phyloP scores from a whole-genome alignment of 176 grass and related monocot genomes.

The Triticum timopheevii region DNA sequence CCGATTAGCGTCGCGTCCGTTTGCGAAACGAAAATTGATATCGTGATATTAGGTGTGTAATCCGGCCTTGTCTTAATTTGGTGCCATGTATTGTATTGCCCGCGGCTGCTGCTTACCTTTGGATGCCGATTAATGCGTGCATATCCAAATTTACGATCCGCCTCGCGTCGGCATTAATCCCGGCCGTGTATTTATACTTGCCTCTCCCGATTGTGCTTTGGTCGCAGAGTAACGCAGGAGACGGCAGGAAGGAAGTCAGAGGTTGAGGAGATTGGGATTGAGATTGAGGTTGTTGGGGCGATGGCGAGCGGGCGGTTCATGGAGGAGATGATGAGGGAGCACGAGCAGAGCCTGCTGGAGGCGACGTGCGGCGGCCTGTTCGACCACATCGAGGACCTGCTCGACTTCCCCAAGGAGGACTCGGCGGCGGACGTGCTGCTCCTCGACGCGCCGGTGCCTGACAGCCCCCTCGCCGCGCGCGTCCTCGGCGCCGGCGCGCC shows the following conservation, averaged over 20 bases:
- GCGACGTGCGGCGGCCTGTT: conserved; percentile 66
- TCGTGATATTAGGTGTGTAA: background rate
- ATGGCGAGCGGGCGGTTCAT: conserved; percentile 47
- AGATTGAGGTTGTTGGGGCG: background rate
- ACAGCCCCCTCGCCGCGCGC: conserved; percentile 44
- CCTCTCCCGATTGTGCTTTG: background rate
- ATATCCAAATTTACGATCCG: background rate
- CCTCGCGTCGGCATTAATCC: background rate
- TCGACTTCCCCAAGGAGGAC: conserved; percentile 85
- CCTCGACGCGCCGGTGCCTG: conserved; percentile 53
- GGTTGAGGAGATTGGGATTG: background rate
- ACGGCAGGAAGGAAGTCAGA: background rate
- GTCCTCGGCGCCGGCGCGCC: conserved; percentile 34
- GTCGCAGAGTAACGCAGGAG: background rate
- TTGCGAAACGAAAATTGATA: background rate
- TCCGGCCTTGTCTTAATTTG: background rate
- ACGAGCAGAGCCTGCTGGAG: conserved; percentile 65
- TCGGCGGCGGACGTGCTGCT: conserved; percentile 63
- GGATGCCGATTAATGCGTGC: background rate
- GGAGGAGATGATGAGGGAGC: conserved; percentile 62
- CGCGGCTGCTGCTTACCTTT: background rate
- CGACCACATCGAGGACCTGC: conserved; percentile 92
- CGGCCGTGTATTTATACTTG: background rate
- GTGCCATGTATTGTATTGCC: background rate
- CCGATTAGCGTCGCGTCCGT: background rate